A percentile compares a stretch with the other conserved stretches of the same genome.
phyloP scores from a whole-genome alignment of 2,329 filamentous ascomycete genomes.

The Celoporthe dispersa region DNA sequence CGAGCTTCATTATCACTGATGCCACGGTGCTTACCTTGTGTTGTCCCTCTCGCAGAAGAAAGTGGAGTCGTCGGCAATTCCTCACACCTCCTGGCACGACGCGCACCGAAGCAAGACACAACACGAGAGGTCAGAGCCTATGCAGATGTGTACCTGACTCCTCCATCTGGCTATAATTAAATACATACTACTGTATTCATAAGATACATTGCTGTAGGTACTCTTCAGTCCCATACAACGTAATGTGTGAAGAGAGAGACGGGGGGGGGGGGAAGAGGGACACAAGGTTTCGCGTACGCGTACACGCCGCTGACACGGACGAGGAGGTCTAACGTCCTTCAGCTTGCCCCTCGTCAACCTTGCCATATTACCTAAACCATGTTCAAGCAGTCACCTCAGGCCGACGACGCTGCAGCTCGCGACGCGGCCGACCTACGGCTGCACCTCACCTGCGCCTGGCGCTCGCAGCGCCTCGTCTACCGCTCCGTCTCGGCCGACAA shows the following conservation, averaged over 20 bases:
- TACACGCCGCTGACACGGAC: background rate
- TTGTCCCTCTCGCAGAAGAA: background rate
- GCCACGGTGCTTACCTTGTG: background rate
- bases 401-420: background rate
- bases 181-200: background rate
- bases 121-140: background rate
- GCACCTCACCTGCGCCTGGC: constrained; percentile 33
- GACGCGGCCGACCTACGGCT: background rate
- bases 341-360: background rate
- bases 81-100: background rate
- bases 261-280: no score
- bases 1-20: background rate
- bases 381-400: background rate
- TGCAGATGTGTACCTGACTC: background rate
- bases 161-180: background rate
- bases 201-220: background rate
- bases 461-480: constrained; percentile 44
- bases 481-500: constrained; percentile 41
- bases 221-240: no score
- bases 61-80: background rate
- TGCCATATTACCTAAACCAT: background rate
- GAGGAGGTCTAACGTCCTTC: background rate
- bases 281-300: no score
- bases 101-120: background rate
- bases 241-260: no score